A percentile compares a stretch with the other conserved stretches of the same genome.
phyloP scores from a whole-genome alignment of 2,329 filamentous ascomycete species.

The Pseudogymnoascus sp. region DNA sequence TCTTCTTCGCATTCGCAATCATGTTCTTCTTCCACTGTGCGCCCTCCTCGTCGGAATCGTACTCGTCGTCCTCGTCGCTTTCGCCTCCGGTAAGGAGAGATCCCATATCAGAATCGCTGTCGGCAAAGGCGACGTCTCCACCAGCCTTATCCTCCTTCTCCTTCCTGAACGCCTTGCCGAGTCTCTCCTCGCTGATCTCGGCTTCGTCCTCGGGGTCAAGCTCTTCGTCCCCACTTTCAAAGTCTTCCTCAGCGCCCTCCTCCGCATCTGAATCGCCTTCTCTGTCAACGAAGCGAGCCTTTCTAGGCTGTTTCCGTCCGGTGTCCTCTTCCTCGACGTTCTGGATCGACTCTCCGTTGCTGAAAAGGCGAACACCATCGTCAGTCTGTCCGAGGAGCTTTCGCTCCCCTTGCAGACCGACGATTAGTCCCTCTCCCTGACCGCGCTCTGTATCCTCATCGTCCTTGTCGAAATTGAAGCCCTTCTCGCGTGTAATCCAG shows the following conservation, averaged over 20 bases:
- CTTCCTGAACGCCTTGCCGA: conserved; percentile 53
- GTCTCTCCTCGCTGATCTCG: conserved; percentile 50
- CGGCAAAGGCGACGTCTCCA: conserved; percentile 80
- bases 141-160: conserved; percentile 44
- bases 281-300: conserved; percentile 48
- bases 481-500: conserved; percentile 67
- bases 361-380: conserved; percentile 77
- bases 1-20: conserved; percentile 59
- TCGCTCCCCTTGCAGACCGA: conserved; percentile 76
- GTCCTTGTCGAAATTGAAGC: conserved; percentile 65
- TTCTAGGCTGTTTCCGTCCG: conserved; percentile 51
- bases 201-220: conserved; percentile 41
- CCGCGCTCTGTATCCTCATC: conserved; percentile 62
- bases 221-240: conserved; percentile 45
- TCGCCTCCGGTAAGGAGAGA: conserved; percentile 46
- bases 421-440: conserved; percentile 91
- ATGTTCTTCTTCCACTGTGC: conserved; percentile 86
- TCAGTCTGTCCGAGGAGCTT: conserved; percentile 74
- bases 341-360: conserved; percentile 61
- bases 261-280: conserved; percentile 51
- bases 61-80: conserved; percentile 35
- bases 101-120: conserved; percentile 93
- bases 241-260: conserved; percentile 43
- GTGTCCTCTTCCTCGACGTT: conserved; percentile 49
- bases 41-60: conserved; percentile 62